Percentiles rank a stretch among this genome's conserved stretches.
Evolutionary conservation across 306 rosid species (phyloP).

Genomic region (Hippophae rhamnoides): DNA sequence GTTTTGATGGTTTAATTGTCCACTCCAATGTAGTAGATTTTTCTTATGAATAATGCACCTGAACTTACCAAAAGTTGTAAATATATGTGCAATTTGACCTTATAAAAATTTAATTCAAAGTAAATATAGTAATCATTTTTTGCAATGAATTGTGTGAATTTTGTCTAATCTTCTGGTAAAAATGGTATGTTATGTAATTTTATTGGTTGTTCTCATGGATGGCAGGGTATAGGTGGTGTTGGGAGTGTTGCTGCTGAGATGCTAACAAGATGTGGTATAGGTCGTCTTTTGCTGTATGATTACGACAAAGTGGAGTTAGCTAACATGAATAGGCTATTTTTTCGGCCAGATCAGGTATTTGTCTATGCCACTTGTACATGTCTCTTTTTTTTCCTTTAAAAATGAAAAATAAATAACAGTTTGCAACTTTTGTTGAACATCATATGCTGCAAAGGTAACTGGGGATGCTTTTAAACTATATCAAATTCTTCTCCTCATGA

Average conservation of each 20-base stretch:
- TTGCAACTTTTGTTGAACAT: constrained; percentile 2
- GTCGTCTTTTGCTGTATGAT: constrained; percentile 92
- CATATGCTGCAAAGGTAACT: constrained; percentile 8
- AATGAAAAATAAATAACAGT: background rate
- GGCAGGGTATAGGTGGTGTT: constrained; percentile 92
- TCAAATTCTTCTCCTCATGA: background rate
- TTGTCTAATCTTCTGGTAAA: background rate
- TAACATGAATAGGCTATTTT: constrained; percentile 93
- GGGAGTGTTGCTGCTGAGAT: constrained; percentile 99
- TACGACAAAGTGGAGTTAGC: constrained; percentile 98
- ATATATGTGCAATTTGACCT: background rate
- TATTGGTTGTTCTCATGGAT: constrained; percentile 18
- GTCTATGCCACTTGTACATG: constrained; percentile 9
- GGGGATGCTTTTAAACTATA: constrained; percentile 9
- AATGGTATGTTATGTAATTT: background rate
- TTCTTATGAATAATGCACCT: background rate
- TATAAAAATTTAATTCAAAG: background rate
- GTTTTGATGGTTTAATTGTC: background rate
- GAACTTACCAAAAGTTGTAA: background rate
- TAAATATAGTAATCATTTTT: background rate
- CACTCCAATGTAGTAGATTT: background rate
- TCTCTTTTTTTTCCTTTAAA: constrained; percentile 2
- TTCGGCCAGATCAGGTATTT: constrained; percentile 90
- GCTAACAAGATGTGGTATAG: constrained; percentile 96
- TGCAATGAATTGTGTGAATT: background rate